Conservation (phyloP, 768 basidiomycete genomes). For the Cyclocybe aegerita region DNA sequence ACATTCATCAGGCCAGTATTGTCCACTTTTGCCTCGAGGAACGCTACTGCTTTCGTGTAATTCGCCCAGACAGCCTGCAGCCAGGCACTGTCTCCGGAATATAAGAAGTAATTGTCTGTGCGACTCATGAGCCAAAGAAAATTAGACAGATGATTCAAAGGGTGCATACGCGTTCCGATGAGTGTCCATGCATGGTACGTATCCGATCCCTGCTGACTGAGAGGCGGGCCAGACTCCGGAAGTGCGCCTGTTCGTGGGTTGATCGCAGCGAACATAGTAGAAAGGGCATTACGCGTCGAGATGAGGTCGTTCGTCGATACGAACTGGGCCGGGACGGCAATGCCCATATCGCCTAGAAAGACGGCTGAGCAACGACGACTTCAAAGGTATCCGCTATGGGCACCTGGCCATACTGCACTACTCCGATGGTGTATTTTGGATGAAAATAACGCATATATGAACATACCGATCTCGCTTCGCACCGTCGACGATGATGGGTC, state of each 20-base stretch:
- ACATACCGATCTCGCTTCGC: slow-evolving; percentile 56
- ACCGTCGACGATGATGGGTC: slow-evolving; percentile 61
- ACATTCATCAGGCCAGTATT: slow-evolving; percentile 51
- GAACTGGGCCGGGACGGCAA: slow-evolving; percentile 59
- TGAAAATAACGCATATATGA: neutral
- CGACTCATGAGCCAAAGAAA: neutral
- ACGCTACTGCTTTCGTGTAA: slow-evolving; percentile 56
- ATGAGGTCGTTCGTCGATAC: slow-evolving; percentile 61
- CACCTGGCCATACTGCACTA: slow-evolving; percentile 54
- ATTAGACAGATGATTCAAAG: neutral
- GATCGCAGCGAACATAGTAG: slow-evolving; percentile 56
- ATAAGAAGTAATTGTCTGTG: slow-evolving; percentile 55
- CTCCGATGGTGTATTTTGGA: neutral
- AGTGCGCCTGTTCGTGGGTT: slow-evolving; percentile 53
- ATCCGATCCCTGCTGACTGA: slow-evolving; percentile 45
- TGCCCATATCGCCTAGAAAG: slow-evolving; percentile 55
- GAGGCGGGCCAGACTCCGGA: slow-evolving; percentile 51
- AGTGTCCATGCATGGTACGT: slow-evolving; percentile 65
- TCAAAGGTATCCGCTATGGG: neutral
- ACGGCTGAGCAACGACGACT: neutral
- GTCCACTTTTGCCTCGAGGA: slow-evolving; percentile 52
- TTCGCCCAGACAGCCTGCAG: slow-evolving; percentile 50
- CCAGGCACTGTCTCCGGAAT: slow-evolving; percentile 53
- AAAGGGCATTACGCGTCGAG: slow-evolving; percentile 54
- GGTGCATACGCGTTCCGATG: slow-evolving; percentile 46